Conservation (phyloP, 345 rosid genomes). For the Bruguiera gymnorhiza region DNA sequence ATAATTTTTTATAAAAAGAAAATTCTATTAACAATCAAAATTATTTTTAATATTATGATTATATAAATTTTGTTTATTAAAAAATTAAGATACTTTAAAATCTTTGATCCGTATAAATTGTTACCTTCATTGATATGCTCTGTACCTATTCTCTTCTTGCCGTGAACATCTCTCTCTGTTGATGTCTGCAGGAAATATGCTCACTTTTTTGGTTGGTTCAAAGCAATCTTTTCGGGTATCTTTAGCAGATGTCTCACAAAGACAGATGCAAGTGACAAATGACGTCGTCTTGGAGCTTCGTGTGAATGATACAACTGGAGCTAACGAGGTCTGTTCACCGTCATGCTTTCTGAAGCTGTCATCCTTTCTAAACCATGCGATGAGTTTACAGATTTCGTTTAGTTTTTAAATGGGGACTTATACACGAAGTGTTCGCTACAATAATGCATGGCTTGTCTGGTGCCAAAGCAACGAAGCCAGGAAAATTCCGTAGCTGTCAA, state of each 20-base stretch:
- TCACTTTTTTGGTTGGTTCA: constrained; percentile 67
- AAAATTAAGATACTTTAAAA: no score
- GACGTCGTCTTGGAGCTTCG: constrained; percentile 92
- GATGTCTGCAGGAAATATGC: constrained; percentile 62
- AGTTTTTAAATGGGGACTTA: no score
- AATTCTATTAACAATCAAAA: no score
- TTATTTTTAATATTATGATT: no score
- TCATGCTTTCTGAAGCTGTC: not conserved
- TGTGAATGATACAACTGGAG: constrained; percentile 95
- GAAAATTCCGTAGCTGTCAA: no score
- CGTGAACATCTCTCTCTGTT: not conserved
- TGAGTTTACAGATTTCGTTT: no score
- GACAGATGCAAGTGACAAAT: constrained; percentile 84
- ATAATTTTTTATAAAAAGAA: no score
- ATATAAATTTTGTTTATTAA: no score
- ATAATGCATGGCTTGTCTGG: no score
- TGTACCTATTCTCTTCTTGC: not conserved
- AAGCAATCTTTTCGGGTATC: constrained; percentile 94
- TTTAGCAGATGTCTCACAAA: constrained; percentile 85
- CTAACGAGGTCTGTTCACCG: constrained; percentile 62
- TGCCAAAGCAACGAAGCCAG: no score
- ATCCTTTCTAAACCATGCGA: not conserved
- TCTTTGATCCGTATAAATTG: not conserved
- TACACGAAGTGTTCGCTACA: no score
- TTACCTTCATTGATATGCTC: no score